phyloP scores from a whole-genome alignment of 306 rosid genomes.

The Sindora glabra region DNA sequence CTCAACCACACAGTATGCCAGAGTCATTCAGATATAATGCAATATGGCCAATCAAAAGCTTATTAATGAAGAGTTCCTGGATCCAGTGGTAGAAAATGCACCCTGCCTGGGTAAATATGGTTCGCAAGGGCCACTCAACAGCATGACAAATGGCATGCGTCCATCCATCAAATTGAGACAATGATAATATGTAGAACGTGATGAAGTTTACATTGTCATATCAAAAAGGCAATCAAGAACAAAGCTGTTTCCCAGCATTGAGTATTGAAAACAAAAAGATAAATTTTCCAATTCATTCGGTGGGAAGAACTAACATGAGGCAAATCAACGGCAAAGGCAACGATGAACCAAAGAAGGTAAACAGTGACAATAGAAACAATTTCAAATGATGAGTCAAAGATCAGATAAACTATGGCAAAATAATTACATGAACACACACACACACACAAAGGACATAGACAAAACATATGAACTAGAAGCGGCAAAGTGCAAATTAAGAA shows the following conservation, averaged over 20 bases:
- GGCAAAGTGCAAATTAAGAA: not conserved
- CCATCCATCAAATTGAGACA: not conserved
- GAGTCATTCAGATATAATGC: not conserved
- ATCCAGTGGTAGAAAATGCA: not conserved
- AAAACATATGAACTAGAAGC: not conserved
- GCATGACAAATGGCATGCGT: not conserved
- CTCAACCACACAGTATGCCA: no score
- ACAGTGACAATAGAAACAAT: no score
- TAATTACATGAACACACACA: not conserved
- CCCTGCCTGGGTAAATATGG: not conserved
- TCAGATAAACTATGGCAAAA: not conserved
- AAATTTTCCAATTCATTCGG: no score
- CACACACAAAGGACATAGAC: no score
- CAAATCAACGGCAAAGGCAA: not conserved
- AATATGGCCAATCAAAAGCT: not conserved
- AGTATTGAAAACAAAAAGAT: not conserved
- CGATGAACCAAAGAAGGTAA: no score
- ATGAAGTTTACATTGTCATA: no score
- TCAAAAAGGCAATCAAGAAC: no score
- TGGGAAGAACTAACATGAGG: not conserved
- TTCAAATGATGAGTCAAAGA: conserved; percentile 1
- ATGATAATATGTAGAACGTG: not conserved
- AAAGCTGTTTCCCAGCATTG: not conserved
- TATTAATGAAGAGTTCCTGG: not conserved
- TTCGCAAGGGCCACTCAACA: not conserved